Percentiles rank a stretch among this genome's conserved stretches.
Conservation (phyloP, 371 early-diverging fungal genomes). For the Circinella umbellata region DNA sequence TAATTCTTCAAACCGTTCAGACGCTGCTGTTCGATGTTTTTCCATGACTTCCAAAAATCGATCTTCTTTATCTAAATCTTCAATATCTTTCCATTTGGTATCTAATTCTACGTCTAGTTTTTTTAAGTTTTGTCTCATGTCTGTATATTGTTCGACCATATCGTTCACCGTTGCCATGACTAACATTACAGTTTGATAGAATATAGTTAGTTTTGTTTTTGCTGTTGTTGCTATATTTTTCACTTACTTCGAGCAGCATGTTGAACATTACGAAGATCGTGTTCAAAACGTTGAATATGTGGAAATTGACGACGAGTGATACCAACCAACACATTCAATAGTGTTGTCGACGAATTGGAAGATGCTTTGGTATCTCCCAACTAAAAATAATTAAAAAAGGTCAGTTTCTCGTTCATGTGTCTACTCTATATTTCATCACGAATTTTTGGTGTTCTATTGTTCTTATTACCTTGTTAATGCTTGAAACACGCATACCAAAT, state of each 20-base stretch:
- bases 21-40: constrained; percentile 35
- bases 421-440: no score
- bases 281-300: constrained; percentile 36
- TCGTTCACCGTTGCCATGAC: constrained; percentile 35
- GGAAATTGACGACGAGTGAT: constrained; percentile 57
- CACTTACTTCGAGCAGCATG: constrained; percentile 46
- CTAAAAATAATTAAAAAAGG: constrained; percentile 22
- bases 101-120: constrained; percentile 24
- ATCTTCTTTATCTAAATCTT: constrained; percentile 29
- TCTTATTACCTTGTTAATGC: constrained; percentile 53
- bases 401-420: background rate
- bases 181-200: background rate
- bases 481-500: constrained; percentile 58
- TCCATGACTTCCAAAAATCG: constrained; percentile 43
- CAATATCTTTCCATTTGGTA: constrained; percentile 23
- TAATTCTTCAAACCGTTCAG: constrained; percentile 42
- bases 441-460: background rate
- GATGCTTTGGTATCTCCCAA: constrained; percentile 59
- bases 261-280: constrained; percentile 45
- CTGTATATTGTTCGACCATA: constrained; percentile 34
- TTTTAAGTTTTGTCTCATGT: constrained; percentile 28
- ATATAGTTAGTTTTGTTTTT: background rate
- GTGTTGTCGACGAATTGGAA: constrained; percentile 36
- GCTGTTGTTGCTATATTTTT: constrained; percentile 5
- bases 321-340: constrained; percentile 54